phyloP scores from a whole-genome alignment of 1,284 basidiomycete genomes.

The Wolfiporia cocos region DNA sequence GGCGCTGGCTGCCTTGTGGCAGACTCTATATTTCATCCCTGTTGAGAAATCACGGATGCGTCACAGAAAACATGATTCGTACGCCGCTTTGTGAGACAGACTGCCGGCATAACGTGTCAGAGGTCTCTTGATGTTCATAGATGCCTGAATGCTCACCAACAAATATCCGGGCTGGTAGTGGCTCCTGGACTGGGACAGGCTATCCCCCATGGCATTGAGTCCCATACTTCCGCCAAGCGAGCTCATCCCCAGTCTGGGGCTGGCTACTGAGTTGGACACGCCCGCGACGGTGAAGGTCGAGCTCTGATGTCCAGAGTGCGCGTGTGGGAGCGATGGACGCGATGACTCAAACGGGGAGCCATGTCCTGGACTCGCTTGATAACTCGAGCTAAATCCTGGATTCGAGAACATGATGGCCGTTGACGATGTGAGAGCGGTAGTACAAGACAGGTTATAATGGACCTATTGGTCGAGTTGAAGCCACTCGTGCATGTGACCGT shows the following conservation, averaged over 20 bases:
- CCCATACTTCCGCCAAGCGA: constrained; percentile 15
- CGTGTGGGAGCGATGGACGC: constrained; percentile 20
- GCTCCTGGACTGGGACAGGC: constrained; percentile 59
- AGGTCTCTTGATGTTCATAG: constrained; percentile 5
- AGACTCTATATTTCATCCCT: constrained; percentile 31
- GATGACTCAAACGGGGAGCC: too few species aligned
- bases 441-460: too few species aligned
- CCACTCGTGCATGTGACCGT: too few species aligned
- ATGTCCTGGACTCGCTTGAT: too few species aligned
- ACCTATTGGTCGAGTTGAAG: too few species aligned
- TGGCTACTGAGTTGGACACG: constrained; percentile 20
- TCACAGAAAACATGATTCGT: not conserved
- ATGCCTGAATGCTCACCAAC: constrained; percentile 40
- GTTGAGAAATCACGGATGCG: not conserved
- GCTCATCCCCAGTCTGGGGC: constrained; percentile 18
- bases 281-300: constrained; percentile 26
- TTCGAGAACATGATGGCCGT: too few species aligned
- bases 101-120: not conserved
- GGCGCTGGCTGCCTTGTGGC: constrained; percentile 52
- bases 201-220: constrained; percentile 32
- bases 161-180: constrained; percentile 75
- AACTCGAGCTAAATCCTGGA: too few species aligned
- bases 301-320: constrained; percentile 21
- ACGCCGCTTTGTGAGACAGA: not conserved
- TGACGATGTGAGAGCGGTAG: too few species aligned